Conservation (phyloP, 345 rosid species). For the Populus davidiana region DNA sequence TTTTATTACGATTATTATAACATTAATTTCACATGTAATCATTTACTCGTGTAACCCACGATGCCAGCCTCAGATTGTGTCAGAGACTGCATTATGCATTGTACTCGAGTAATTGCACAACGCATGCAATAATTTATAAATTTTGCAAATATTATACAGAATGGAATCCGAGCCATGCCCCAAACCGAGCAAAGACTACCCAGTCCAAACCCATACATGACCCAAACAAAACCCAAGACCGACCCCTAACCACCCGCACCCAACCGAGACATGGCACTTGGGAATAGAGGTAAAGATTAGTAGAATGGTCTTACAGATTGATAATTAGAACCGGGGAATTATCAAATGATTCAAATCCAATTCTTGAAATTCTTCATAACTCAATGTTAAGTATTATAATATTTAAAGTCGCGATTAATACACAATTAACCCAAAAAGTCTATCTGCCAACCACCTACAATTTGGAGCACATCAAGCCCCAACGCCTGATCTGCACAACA, state of each 20-base stretch:
- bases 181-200: too few relatives aligned
- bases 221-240: too few relatives aligned
- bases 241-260: too few relatives aligned
- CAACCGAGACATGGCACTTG: background rate
- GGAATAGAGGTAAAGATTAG: background rate
- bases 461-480: background rate
- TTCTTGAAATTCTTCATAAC: background rate
- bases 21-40: too few relatives aligned
- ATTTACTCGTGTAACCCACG: too few relatives aligned
- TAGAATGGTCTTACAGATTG: background rate
- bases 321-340: background rate
- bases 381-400: background rate
- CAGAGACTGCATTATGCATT: too few relatives aligned
- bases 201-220: too few relatives aligned
- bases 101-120: too few relatives aligned
- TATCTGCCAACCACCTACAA: background rate
- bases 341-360: background rate
- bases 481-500: conserved; percentile 13
- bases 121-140: too few relatives aligned
- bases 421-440: background rate
- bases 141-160: too few relatives aligned
- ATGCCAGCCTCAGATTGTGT: too few relatives aligned
- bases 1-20: background rate
- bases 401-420: background rate
- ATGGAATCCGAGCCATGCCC: too few relatives aligned